phyloP scores from a whole-genome alignment of 352 stramenopile genomes.

The Thalassiosira livingstoniorum region DNA sequence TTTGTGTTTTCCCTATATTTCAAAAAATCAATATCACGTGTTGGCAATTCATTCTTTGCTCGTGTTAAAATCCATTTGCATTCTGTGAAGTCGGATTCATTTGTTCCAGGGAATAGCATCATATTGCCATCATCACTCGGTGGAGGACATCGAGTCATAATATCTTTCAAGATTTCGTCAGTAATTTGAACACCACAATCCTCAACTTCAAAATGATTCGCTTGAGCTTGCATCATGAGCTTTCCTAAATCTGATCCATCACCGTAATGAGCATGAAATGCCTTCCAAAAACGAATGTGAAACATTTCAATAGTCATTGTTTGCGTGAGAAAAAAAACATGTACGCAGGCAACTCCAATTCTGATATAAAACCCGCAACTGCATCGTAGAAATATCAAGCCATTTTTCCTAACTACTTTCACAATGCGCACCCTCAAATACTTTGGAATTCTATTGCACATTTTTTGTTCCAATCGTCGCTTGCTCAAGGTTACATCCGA shows the following conservation, averaged over 20 bases:
- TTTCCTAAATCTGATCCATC: neutral
- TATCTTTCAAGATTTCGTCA: neutral
- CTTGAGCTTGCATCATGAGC: neutral
- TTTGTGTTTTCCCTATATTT: neutral
- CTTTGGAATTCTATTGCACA: no score
- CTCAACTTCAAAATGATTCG: neutral
- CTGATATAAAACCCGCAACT: slow-evolving; percentile 5
- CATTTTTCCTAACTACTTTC: no score
- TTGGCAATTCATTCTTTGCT: neutral
- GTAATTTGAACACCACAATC: neutral
- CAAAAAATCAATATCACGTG: neutral
- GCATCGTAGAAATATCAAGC: no score
- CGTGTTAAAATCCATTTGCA: neutral
- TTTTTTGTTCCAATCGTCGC: no score
- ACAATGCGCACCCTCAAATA: no score
- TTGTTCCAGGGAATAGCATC: neutral
- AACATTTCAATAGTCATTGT: neutral
- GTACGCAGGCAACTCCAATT: neutral
- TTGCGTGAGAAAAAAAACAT: neutral
- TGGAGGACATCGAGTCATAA: neutral
- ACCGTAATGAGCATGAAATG: neutral
- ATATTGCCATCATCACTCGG: neutral
- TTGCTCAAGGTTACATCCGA: no score
- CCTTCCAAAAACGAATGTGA: slow-evolving; percentile 8
- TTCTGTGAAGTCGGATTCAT: neutral